Base-by-base conservation (phyloP, 306 rosid genomes). In the Cucumis melo region DNA sequence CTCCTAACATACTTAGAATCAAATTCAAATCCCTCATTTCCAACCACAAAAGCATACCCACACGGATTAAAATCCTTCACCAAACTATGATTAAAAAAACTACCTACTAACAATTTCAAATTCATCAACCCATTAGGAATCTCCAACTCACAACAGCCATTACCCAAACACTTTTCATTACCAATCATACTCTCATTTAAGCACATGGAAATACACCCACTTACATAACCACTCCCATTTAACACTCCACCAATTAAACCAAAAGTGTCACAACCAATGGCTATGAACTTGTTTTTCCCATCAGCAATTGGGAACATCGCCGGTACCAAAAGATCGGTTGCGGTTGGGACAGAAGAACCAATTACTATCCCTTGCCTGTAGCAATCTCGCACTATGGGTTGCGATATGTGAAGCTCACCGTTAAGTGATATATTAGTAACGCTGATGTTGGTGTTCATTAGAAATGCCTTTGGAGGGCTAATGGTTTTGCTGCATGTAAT, bases 81-180 rank as follows among this genome's bases (percentile, higher is more conserved):
- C 63, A 9, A 8, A 7, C 3, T 20, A 38, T 50, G 78, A 59
- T 76, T 50, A 0, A 1, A 0, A 1, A 2, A 1, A 42, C 61
- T 50, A 0, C 0, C 0, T 2, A 77, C 29, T 5, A 0, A 0
- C 10, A 66, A 27, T 0, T 0, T 0, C 11, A 81, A 50, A 15
- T 3, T 9, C 0, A 23, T 73, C 7, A 80, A 4, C 10, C 78
- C 80, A 0, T 34, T 14, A 42, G 88, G 84, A 17, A 87, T 75
- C 1, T 39, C 4, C 24, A 78, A 38, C 56, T 83, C 78, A 62
- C 92, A 86, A 54, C 90, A 87, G 3, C 90, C 90, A 0, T 39
- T 24, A 12, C 88, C 89, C 0, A 79, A 68, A 57, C 91, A 89
- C 1, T 79, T 3, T 6, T 79, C 79, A 39, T 80, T 44, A 24